These are phyloP conservation scores for Acacia crassicarpa DNA, from an alignment of 306 rosid species.

Conservation along the genomic window DNA sequence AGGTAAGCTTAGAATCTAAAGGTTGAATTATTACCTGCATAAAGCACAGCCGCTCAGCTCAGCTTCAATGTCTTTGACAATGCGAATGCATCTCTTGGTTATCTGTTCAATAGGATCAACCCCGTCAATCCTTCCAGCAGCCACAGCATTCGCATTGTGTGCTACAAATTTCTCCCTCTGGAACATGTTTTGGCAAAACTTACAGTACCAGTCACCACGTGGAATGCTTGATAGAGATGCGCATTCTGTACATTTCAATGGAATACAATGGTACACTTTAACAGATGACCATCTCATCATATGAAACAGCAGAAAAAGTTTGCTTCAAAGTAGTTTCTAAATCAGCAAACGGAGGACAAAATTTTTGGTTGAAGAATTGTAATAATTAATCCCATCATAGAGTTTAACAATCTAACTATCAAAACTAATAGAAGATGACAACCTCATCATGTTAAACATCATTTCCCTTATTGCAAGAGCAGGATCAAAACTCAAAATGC, in stretches of 20 bases:
- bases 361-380: background rate
- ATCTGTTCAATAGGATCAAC: slow-evolving; percentile 90
- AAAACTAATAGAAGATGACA: background rate
- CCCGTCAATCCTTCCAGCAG: slow-evolving; percentile 92
- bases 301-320: slow-evolving; percentile 2
- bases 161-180: slow-evolving; percentile 77
- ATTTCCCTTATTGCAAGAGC: background rate
- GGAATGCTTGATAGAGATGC: slow-evolving; percentile 81
- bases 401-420: slow-evolving; percentile 6
- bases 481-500: background rate
- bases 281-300: slow-evolving; percentile 25
- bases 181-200: slow-evolving; percentile 87
- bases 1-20: slow-evolving; percentile 14
- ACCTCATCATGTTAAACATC: background rate
- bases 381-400: background rate
- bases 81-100: slow-evolving; percentile 85
- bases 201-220: slow-evolving; percentile 92
- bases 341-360: slow-evolving; percentile 3
- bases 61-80: slow-evolving; percentile 73
- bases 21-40: slow-evolving; percentile 66
- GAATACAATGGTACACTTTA: slow-evolving; percentile 23
- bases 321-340: background rate
- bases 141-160: slow-evolving; percentile 81
- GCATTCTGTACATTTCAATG: slow-evolving; percentile 71
- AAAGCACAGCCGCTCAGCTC: slow-evolving; percentile 89